Conservation (phyloP, 345 rosid species). For the Salix suchowensis region DNA sequence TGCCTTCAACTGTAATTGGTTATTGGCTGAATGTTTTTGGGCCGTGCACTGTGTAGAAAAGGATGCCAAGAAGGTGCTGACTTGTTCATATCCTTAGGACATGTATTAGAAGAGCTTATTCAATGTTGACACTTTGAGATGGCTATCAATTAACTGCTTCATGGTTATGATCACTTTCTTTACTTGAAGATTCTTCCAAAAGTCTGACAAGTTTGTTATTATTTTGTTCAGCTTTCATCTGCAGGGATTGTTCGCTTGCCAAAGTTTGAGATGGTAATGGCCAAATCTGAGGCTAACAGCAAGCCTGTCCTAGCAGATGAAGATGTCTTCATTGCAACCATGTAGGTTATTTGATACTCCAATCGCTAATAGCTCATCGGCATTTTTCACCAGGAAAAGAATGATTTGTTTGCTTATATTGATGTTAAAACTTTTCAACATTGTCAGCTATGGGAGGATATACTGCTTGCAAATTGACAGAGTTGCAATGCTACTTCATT, state of each 20-base stretch:
- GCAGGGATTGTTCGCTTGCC: conserved; percentile 90
- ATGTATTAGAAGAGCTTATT: background rate
- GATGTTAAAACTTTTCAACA: conserved; percentile 13
- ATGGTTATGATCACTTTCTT: background rate
- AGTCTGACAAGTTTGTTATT: conserved; percentile 22
- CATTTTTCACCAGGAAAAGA: background rate
- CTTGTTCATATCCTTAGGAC: background rate
- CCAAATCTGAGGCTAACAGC: conserved; percentile 71
- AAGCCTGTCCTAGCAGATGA: conserved; percentile 90
- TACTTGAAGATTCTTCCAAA: conserved; percentile 6
- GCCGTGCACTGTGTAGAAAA: background rate
- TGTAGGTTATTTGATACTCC: conserved; percentile 45
- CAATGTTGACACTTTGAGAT: background rate
- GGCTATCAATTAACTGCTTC: background rate
- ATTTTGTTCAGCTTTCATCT: conserved; percentile 71
- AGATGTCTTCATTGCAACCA: conserved; percentile 75
- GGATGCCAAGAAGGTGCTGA: background rate
- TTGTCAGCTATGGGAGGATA: conserved; percentile 91
- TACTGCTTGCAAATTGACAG: conserved; percentile 98
- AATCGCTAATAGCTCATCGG: conserved; percentile 1
- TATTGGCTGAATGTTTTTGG: background rate
- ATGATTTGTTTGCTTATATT: background rate
- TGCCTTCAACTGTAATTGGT: background rate
- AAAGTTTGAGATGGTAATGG: conserved; percentile 92
- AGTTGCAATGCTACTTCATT: conserved; percentile 89